Base-by-base conservation (phyloP, 2,329 filamentous ascomycete genomes). In the Ophiostoma australiae region DNA sequence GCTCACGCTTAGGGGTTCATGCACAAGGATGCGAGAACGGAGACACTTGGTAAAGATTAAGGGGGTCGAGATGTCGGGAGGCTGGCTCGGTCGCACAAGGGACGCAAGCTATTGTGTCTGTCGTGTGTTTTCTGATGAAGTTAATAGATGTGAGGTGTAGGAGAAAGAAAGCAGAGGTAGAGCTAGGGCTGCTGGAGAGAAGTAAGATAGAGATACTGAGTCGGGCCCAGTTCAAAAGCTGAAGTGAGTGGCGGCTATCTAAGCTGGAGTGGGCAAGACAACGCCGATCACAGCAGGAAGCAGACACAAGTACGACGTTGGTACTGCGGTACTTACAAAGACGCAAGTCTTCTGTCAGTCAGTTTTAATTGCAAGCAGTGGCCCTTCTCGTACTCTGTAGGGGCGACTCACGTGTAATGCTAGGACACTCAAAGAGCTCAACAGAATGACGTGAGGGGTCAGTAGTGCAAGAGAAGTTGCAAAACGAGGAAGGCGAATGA, bases 391-490 rank as follows among this genome's bases (percentile, higher is more conserved):
- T 31, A 31, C 27, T 31, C 27, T 31, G 27, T 58, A 58, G 52
- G 10, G 52, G 61, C 31, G 31, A 65, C 20, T 65, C 17, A 17
- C 31, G 33, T n/a, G 31, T 20, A 65, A 35, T 31, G 31, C n/a
- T 58, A 27, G 58, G 58, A 13, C 27, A 31, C 63, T 66, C 7
- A 23, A n/a, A 23, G 4, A 39, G 63, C 63, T 23, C 63, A 66
- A 39, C 63, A 66, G 63, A 66, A 39, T 66, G 63, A 39, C 63
- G 63, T 35, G 63, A 66, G 35, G 35, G 35, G 63, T 27, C 11
- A 17, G 27, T 63, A 63, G 23, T 33, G 58, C 27, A 33, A 6
- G 61, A 37, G 33, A 65, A 65, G 61, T 65, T 6, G 61, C 31
- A 39, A 37, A 37, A 65, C 13, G n/a, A 31, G n/a, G 31, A 35